A percentile compares a stretch with the other conserved stretches of the same genome.
These are phyloP conservation scores for Suillus paluster DNA, from an alignment of 768 basidiomycete genomes.

Conservation along the genomic window DNA sequence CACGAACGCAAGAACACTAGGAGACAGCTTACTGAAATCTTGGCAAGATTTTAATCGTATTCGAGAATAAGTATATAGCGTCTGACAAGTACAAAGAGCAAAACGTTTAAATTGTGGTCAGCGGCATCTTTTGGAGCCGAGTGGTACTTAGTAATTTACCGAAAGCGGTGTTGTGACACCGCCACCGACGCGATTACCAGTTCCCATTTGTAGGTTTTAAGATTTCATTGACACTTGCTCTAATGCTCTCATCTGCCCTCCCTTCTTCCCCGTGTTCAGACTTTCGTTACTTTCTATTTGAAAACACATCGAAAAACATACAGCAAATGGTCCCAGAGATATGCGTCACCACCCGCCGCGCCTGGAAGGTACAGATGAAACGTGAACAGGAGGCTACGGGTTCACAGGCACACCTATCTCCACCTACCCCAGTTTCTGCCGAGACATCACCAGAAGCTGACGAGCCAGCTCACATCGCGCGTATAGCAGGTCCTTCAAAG, in stretches of 20 bases:
- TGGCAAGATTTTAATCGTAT: too few relatives aligned
- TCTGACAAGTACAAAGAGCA: not conserved
- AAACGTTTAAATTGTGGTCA: too few relatives aligned
- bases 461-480: conserved; percentile 23
- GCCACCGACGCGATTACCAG: conserved; percentile 3
- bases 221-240: conserved; percentile 7
- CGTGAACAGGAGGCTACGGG: conserved; percentile 15
- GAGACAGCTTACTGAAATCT: too few relatives aligned
- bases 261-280: conserved; percentile 1
- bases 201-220: conserved; percentile 8
- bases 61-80: not conserved
- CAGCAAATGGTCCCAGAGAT: conserved; percentile 18
- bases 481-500: conserved; percentile 8
- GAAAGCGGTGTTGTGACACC: conserved; percentile 1
- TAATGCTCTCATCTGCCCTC: conserved; percentile 6
- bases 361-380: conserved; percentile 29
- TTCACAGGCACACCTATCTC: not conserved
- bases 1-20: not conserved
- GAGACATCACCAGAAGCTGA: conserved; percentile 26
- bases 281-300: not conserved
- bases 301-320: not conserved
- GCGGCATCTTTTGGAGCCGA: too few relatives aligned
- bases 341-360: conserved; percentile 34
- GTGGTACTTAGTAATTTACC: not conserved
- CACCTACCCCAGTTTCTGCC: conserved; percentile 14